Percentiles rank a stretch among this genome's conserved stretches.
Conservation (phyloP, 495 filamentous ascomycete species). For the Penicillium lividum region DNA sequence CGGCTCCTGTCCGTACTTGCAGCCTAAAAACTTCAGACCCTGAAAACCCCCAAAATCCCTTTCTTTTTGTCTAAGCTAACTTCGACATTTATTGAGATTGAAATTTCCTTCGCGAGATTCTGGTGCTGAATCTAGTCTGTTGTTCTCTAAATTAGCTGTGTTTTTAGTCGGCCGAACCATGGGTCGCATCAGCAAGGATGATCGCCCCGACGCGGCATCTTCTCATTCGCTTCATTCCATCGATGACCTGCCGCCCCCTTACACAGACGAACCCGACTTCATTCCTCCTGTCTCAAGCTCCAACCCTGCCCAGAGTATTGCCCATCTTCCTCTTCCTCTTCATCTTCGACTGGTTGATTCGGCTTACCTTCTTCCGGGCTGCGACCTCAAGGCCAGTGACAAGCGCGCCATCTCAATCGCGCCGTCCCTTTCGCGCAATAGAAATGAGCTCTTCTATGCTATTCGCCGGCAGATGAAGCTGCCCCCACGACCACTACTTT, state of each 20-base stretch:
- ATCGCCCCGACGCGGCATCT: constrained; percentile 16
- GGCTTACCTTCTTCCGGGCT: constrained; percentile 25
- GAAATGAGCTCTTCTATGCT: constrained; percentile 26
- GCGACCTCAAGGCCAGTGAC: constrained; percentile 12
- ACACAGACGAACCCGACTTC: constrained; percentile 24
- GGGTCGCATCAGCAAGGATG: constrained; percentile 21
- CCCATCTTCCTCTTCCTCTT: background rate
- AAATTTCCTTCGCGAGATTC: background rate
- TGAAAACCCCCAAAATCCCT: background rate
- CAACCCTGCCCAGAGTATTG: constrained; percentile 1
- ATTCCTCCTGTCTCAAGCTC: constrained; percentile 8
- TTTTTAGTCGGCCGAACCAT: constrained; percentile 9
- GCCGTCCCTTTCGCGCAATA: constrained; percentile 27
- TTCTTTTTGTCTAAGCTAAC: background rate
- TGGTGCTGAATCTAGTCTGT: background rate
- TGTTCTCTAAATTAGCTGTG: background rate
- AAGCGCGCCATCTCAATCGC: constrained; percentile 27
- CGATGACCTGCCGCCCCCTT: constrained; percentile 28
- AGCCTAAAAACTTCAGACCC: constrained; percentile 1
- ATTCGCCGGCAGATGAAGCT: constrained; percentile 35
- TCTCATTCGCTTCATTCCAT: constrained; percentile 29
- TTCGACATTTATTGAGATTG: background rate
- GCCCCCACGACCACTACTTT: constrained; percentile 39
- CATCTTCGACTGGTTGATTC: constrained; percentile 16
- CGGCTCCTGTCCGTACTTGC: background rate